Evolutionary conservation across 371 early-diverging fungal genomes (phyloP).

Genomic region (Saksenaea vasiformis): DNA sequence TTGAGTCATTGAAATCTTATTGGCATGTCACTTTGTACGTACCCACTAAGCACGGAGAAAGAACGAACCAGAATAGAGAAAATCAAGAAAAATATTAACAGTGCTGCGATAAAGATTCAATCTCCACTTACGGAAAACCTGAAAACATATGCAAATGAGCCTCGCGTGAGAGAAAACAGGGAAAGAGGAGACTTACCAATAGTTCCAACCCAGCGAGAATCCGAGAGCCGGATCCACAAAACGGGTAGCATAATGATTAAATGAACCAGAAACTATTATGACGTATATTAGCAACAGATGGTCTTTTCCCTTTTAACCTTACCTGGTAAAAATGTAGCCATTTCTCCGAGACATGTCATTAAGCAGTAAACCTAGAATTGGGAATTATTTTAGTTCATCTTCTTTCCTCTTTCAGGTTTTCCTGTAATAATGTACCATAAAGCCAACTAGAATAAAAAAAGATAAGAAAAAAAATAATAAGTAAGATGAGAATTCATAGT

Average conservation of each 20-base stretch:
- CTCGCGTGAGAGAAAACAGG: conserved; percentile 39
- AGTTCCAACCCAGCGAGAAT: conserved; percentile 85
- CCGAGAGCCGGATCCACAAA: conserved; percentile 84
- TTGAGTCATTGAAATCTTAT: conserved; percentile 7
- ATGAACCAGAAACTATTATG: conserved; percentile 70
- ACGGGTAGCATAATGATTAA: conserved; percentile 82
- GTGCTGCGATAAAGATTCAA: neutral
- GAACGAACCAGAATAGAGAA: conserved; percentile 5
- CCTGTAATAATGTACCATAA: conserved; percentile 48
- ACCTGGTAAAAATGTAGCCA: conserved; percentile 80
- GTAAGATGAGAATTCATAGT: neutral
- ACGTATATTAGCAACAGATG: neutral
- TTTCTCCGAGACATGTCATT: conserved; percentile 78
- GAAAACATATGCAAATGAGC: neutral
- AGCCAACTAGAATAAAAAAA: conserved; percentile 54
- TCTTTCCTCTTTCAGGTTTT: neutral
- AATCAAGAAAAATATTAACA: neutral
- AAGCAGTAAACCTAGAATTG: conserved; percentile 62
- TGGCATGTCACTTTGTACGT: conserved; percentile 5
- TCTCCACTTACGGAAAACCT: conserved; percentile 30
- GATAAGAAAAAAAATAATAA: neutral
- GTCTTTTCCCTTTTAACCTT: neutral
- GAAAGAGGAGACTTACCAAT: conserved; percentile 56
- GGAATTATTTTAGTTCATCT: neutral
- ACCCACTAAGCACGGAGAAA: conserved; percentile 22